phyloP scores from a whole-genome alignment of 805 yeast species.

The Yarrowia alimentaria region DNA sequence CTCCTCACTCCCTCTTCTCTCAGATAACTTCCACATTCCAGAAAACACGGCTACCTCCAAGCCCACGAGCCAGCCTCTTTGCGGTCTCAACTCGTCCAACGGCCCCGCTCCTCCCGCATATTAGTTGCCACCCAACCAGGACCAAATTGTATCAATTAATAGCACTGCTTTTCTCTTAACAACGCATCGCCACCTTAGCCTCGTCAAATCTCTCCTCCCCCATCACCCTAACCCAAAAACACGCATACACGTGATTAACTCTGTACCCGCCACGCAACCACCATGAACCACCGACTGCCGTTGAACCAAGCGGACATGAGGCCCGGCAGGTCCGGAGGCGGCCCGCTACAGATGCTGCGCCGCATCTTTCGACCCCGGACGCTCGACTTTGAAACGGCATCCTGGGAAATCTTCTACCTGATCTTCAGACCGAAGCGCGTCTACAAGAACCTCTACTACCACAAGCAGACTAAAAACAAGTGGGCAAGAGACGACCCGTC shows the following conservation, averaged over 20 bases:
- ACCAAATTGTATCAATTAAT: no score
- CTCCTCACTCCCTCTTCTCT: no score
- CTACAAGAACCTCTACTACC: conserved; percentile 76
- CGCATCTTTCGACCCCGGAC: conserved; percentile 70
- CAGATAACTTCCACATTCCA: no score
- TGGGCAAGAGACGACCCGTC: conserved; percentile 95
- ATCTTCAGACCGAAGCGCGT: conserved; percentile 76
- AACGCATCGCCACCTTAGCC: no score
- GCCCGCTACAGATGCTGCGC: conserved; percentile 33
- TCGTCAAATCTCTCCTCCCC: neutral
- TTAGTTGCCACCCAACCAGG: no score
- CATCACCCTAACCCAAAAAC: conserved; percentile 5
- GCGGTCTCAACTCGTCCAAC: no score
- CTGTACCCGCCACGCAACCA: conserved; percentile 25
- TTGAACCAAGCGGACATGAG: conserved; percentile 24
- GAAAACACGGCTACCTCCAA: no score
- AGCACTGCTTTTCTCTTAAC: no score
- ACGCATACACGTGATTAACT: conserved; percentile 13
- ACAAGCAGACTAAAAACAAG: conserved; percentile 70
- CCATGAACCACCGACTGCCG: conserved; percentile 27
- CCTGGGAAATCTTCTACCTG: conserved; percentile 82
- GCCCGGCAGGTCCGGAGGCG: conserved; percentile 22
- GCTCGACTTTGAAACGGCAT: conserved; percentile 86
- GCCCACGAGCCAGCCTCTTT: no score
- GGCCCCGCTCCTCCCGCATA: no score